phyloP scores from a whole-genome alignment of 1,284 basidiomycete genomes.

The Tilletia walkeri region DNA sequence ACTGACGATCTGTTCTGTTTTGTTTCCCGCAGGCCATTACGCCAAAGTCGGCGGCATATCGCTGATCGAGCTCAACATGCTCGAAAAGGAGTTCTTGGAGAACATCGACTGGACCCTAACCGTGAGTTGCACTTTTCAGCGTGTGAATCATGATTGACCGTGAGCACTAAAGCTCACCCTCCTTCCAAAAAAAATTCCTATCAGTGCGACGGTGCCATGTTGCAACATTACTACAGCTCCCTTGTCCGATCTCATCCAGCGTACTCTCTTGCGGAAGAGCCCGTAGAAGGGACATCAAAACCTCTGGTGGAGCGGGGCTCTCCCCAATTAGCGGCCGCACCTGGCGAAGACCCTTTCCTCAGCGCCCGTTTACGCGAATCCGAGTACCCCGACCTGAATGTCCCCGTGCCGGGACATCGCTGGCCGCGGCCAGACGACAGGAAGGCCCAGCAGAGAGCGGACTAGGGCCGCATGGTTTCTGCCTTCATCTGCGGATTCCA shows the following conservation, averaged over 20 bases:
- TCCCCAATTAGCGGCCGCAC: neutral
- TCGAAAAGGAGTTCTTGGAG: constrained; percentile 54
- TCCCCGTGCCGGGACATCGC: constrained; percentile 10
- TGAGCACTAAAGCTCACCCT: too few relatives aligned
- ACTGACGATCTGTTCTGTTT: neutral
- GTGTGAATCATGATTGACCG: neutral
- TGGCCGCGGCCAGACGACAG: constrained; percentile 14
- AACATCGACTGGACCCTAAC: constrained; percentile 54
- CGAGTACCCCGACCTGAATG: constrained; percentile 7
- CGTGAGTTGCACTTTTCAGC: constrained; percentile 16
- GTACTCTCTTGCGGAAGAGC: constrained; percentile 25
- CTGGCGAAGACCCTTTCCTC: constrained; percentile 13
- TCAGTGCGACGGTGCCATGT: constrained; percentile 35
- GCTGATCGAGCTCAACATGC: constrained; percentile 51
- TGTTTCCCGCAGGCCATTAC: constrained; percentile 39
- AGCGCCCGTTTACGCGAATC: constrained; percentile 9
- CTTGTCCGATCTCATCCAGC: constrained; percentile 44
- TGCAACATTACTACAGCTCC: constrained; percentile 54
- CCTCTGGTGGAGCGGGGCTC: neutral
- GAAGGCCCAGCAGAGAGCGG: constrained; percentile 15
- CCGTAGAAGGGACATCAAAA: neutral
- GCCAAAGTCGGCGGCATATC: constrained; percentile 53
- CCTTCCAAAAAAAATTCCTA: neutral
- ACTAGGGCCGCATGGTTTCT: neutral
- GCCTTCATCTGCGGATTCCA: too few relatives aligned